Base-by-base conservation (phyloP, 2,329 filamentous ascomycete species). In the Drechslera avenae region DNA sequence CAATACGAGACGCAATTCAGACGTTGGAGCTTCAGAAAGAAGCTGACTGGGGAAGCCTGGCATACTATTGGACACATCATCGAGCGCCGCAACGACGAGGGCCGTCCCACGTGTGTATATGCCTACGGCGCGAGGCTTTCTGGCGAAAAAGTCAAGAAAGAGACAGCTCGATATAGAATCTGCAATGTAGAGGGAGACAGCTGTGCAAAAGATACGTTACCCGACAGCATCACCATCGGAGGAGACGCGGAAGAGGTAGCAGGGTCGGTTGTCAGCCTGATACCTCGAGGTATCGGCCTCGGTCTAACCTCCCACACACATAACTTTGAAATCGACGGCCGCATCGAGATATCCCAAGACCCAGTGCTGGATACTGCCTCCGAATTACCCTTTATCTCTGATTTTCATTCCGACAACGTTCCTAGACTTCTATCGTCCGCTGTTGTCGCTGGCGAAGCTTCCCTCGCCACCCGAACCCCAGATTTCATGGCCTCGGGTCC, bases 11-110 rank as follows among this genome's bases (percentile, higher is more conserved):
- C 57, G 9, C 62, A 62, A 49, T 62, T 69, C 48, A 56, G 56
- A 30, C 59, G 52, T 35, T 68, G 65, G 66, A 47, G 44, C 4
- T 66, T 66, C 26, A 50, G 57, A 31, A 69, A 69, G 35, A 63
- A 67, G 31, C 35, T 55, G 28, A 60, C 30, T 5, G 37, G 41
- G 5, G 45, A 60, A 21, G 50, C 56, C 7, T 68, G 63, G 63
- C 48, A 57, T 26, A 54, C 44, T 26, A 47, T 65, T 19, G 46
- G 52, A 10, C 52, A 50, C 17, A 52, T 52, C 33, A 51, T 59
- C 10, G 45, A 56, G 19, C 58, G 57, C 19, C 45, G 52, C 18
- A 62, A 64, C 5, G 31, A 34, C 21, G 8, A 1, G 7, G 19
- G 10, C 8, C n/a, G 5, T 3, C 2, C 16, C 10, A 23, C 18